phyloP scores from a whole-genome alignment of 306 rosid species.

The Leucaena leucocephala region DNA sequence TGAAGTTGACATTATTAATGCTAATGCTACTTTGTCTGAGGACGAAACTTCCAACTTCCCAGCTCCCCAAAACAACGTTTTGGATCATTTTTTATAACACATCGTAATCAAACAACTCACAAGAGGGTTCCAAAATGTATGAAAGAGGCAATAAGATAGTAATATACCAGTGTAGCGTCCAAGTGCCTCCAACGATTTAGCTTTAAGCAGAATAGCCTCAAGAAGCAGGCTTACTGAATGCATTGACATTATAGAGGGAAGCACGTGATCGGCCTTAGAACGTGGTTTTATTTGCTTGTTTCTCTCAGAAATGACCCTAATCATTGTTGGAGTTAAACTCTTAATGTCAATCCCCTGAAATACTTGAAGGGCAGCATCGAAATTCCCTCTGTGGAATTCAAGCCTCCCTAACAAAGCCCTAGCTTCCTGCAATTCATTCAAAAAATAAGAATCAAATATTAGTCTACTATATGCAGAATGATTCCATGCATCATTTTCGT shows the following conservation, averaged over 20 bases:
- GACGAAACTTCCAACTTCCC: conserved; percentile 8
- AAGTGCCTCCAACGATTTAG: conserved; percentile 78
- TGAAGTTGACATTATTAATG: conserved; percentile 19
- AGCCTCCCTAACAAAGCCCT: conserved; percentile 96
- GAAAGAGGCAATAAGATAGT: conserved; percentile 26
- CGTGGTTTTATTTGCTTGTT: conserved; percentile 59
- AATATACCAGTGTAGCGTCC: conserved; percentile 67
- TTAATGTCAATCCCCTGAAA: conserved; percentile 85
- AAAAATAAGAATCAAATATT: conserved; percentile 6
- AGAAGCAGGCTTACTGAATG: conserved; percentile 91
- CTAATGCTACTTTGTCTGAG: not conserved
- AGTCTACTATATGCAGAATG: not conserved
- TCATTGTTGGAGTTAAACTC: conserved; percentile 73
- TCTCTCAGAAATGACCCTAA: conserved; percentile 68
- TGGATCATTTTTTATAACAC: conserved; percentile 22
- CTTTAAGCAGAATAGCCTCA: conserved; percentile 91
- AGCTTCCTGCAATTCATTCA: conserved; percentile 70
- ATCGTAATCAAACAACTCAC: conserved; percentile 28
- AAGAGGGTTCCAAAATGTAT: conserved; percentile 1
- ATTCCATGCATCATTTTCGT: not conserved
- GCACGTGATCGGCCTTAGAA: conserved; percentile 52
- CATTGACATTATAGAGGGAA: conserved; percentile 76
- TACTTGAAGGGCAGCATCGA: conserved; percentile 84
- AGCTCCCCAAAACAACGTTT: conserved; percentile 9
- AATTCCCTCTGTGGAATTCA: conserved; percentile 91